phyloP scores from a whole-genome alignment of 768 basidiomycete species.

The Baorangia bicolor region DNA sequence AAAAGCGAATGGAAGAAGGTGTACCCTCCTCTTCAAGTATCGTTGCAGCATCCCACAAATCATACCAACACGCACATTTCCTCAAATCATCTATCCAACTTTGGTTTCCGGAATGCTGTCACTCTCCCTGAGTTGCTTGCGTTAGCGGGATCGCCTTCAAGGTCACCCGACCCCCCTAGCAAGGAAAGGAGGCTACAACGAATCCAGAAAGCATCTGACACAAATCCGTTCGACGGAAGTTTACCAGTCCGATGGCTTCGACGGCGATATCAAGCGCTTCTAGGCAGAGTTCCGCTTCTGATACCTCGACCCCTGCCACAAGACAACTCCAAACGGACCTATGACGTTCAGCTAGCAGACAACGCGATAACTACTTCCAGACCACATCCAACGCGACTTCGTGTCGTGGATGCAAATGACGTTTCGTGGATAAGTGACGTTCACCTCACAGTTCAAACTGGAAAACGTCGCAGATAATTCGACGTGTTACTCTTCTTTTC shows the following conservation, averaged over 20 bases:
- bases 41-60: slow-evolving; percentile 20
- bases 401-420: slow-evolving; percentile 31
- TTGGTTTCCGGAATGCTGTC: slow-evolving; percentile 43
- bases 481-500: neutral
- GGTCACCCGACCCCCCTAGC: slow-evolving; percentile 32
- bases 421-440: slow-evolving; percentile 34
- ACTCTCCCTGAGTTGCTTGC: slow-evolving; percentile 46
- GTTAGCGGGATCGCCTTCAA: slow-evolving; percentile 39
- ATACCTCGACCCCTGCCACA: slow-evolving; percentile 27
- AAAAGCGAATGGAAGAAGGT: slow-evolving; percentile 52
- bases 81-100: slow-evolving; percentile 28
- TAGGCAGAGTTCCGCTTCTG: slow-evolving; percentile 59
- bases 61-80: slow-evolving; percentile 10
- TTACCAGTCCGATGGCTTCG: slow-evolving; percentile 36
- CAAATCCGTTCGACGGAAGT: slow-evolving; percentile 18
- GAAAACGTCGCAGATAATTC: slow-evolving; percentile 1
- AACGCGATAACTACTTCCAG: slow-evolving; percentile 29
- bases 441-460: neutral
- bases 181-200: slow-evolving; percentile 13
- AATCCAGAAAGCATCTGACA: neutral
- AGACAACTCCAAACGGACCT: slow-evolving; percentile 14
- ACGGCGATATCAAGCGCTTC: slow-evolving; percentile 57
- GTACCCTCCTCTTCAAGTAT: slow-evolving; percentile 57
- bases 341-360: slow-evolving; percentile 32
- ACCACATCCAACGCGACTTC: slow-evolving; percentile 19